A percentile compares a stretch with the other conserved stretches of the same genome.
Evolutionary conservation across 2,329 filamentous ascomycete species (phyloP).

Genomic region (Alternaria infectoria): DNA sequence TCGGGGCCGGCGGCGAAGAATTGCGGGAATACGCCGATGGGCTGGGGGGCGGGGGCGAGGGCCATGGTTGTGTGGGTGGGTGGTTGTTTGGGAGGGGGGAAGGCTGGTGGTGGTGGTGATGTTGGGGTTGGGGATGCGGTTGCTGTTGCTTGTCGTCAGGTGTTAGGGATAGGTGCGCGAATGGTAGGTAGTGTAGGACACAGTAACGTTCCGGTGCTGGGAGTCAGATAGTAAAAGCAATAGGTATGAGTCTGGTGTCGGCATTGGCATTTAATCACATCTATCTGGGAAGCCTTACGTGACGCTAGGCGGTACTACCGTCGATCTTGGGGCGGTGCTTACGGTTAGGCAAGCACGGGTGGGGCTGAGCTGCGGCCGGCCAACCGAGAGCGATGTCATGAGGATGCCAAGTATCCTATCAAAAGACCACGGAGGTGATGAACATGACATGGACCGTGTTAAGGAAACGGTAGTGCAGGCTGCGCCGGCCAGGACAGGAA

Average conservation of each 20-base stretch:
- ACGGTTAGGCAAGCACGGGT: not conserved
- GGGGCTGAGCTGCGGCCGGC: constrained; percentile 1
- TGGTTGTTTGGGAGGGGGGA: not conserved
- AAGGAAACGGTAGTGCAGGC: not conserved
- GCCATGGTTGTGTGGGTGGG: constrained; percentile 15
- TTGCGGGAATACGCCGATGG: constrained; percentile 38
- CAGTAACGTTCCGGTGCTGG: not conserved
- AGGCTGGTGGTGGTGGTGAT: not conserved
- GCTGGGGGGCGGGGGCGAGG: constrained; percentile 20
- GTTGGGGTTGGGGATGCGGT: not conserved
- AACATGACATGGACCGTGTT: not conserved
- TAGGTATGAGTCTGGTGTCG: not conserved
- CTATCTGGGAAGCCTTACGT: not conserved
- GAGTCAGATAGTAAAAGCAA: not conserved
- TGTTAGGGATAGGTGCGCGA: not conserved
- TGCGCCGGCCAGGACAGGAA: not conserved
- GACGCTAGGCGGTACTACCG: not conserved
- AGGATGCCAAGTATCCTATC: not conserved
- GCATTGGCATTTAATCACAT: not conserved
- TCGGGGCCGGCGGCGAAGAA: constrained; percentile 37
- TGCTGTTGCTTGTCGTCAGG: not conserved
- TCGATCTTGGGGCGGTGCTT: constrained; percentile 5
- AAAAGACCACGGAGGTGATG: not conserved
- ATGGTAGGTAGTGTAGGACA: not conserved
- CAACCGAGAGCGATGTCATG: not conserved